Base-by-base conservation (phyloP, 1,284 basidiomycete genomes). In the Heliocybe sulcata region DNA sequence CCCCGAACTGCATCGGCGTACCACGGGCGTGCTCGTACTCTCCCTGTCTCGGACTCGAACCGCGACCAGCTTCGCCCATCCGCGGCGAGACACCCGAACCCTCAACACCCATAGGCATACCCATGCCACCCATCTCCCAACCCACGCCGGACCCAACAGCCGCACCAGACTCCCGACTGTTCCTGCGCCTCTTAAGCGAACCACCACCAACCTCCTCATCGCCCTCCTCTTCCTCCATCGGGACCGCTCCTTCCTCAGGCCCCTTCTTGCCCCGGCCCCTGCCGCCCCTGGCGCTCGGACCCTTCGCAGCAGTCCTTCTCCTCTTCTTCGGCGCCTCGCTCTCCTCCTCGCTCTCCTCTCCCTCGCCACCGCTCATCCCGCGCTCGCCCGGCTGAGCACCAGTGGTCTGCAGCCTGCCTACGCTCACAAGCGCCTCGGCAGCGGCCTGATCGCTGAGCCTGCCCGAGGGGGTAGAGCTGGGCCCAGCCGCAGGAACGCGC, bases 361-460 rank as follows among this genome's bases (percentile, higher is more conserved):
- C 75, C 3, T 66, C 70, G 54, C 69, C 67, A 11, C 72, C 71
- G 35, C 70, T 73, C 48, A 71, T 72, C 19, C 68, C 70, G 31
- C 57, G 52, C 25, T 63, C 56, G 16, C 38, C 38, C 16, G 19
- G 16, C 16, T 42, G 38, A 16, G 16, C 38, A 16, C 38, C 38
- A 42, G 8, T 42, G 8, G 38, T 42, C 3, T 66, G 65, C 6
- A 76, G 72, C 51, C 87, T 80, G 20, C 88, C 86, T 23, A 92
- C 87, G 51, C 85, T 83, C 35, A 91, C 89, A 45, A 92, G 80
- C 2, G 88, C 83, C 69, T 91, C 90, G 12, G 89, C 89, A 3
- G 90, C 89, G 45, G 89, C 88, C 65, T 90, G 88, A 65, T 92
- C 89, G 12, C 85, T 79, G 75, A 90, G 84, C 51, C 85, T 80